Percentiles rank a stretch among this genome's conserved stretches.
phyloP scores from a whole-genome alignment of 2,329 filamentous ascomycete genomes.

The Fusarium albosuccineum region DNA sequence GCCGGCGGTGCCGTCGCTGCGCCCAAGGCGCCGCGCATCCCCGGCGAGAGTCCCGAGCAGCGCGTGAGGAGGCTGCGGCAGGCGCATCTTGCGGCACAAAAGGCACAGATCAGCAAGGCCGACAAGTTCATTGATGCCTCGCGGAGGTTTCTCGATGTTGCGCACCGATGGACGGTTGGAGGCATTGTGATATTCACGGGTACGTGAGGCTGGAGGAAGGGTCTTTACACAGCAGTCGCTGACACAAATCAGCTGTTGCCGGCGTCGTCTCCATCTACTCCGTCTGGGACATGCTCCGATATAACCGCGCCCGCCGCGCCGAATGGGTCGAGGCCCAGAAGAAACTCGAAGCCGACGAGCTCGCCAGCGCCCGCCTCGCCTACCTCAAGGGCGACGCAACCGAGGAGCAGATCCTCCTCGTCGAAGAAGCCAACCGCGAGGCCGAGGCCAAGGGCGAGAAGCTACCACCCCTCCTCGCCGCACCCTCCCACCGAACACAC shows the following conservation, averaged over 20 bases:
- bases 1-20: constrained; percentile 53
- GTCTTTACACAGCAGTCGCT: not conserved
- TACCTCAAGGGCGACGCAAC: constrained; percentile 71
- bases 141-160: constrained; percentile 66
- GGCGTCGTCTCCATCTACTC: constrained; percentile 70
- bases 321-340: constrained; percentile 70
- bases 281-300: constrained; percentile 71
- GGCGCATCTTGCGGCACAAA: constrained; percentile 75
- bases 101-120: constrained; percentile 66
- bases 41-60: constrained; percentile 75
- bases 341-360: constrained; percentile 65
- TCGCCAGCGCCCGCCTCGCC: constrained; percentile 69
- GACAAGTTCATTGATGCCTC: constrained; percentile 64
- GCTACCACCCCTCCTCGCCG: constrained; percentile 64
- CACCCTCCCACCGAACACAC: constrained; percentile 56
- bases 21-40: constrained; percentile 48
- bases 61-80: constrained; percentile 77
- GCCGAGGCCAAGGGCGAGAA: constrained; percentile 61
- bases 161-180: constrained; percentile 67
- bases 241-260: constrained; percentile 60
- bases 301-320: constrained; percentile 70
- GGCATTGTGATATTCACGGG: constrained; percentile 69
- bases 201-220: constrained; percentile 48
- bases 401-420: constrained; percentile 67
- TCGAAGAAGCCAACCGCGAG: constrained; percentile 67